These are phyloP conservation scores for Talaromyces rugulosus DNA, from an alignment of 2,329 filamentous ascomycete species.

Conservation along the genomic window DNA sequence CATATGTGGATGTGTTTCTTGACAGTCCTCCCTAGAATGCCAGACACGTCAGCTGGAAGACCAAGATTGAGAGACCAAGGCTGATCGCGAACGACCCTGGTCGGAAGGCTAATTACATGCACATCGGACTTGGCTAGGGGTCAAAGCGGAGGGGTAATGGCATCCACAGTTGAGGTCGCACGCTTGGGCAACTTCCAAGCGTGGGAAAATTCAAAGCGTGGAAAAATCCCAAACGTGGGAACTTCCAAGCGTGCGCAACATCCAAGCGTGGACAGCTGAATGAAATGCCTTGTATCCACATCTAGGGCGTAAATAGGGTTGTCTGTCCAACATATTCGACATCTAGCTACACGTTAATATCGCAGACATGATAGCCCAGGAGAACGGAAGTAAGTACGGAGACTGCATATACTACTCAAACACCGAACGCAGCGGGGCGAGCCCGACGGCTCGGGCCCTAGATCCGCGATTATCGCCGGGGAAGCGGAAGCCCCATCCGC, in stretches of 20 bases:
- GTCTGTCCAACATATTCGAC: neutral
- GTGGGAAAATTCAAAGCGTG: too few species aligned
- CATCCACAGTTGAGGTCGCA: neutral
- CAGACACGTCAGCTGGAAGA: neutral
- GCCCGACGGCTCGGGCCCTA: conserved; percentile 11
- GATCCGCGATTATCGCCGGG: neutral
- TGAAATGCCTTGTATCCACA: neutral
- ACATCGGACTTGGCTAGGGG: neutral
- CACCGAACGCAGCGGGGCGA: neutral
- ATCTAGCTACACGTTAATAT: neutral
- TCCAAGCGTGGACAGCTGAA: too few species aligned
- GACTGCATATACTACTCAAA: neutral
- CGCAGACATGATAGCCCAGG: neutral
- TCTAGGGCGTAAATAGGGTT: neutral
- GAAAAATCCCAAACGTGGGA: too few species aligned
- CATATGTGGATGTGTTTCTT: neutral
- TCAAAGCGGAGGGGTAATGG: neutral
- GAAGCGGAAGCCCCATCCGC: neutral
- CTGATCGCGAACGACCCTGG: neutral
- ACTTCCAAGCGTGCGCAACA: too few species aligned
- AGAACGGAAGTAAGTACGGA: neutral
- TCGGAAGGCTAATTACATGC: neutral
- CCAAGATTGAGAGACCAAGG: neutral
- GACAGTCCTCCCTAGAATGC: neutral
- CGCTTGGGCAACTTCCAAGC: neutral